Percentiles rank a stretch among this genome's conserved stretches.
Conservation (phyloP, 495 filamentous ascomycete species). For the Bacidia rubella region DNA sequence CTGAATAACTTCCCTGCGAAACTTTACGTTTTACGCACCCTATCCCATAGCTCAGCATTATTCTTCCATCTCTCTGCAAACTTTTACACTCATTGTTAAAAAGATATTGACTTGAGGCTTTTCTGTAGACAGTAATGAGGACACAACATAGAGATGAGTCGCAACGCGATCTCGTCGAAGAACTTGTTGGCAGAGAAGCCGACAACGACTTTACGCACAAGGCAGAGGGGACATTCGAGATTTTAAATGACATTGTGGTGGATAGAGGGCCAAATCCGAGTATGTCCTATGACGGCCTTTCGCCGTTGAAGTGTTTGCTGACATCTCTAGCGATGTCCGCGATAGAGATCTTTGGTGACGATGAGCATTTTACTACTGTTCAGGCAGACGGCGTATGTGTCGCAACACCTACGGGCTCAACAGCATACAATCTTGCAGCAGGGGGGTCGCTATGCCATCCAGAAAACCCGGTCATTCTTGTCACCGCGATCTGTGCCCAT, state of each 20-base stretch:
- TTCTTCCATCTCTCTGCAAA: too few species aligned
- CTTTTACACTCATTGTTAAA: too few species aligned
- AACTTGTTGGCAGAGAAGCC: slow-evolving; percentile 70
- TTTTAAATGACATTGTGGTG: slow-evolving; percentile 84
- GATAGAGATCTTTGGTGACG: slow-evolving; percentile 86
- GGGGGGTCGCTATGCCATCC: slow-evolving; percentile 92
- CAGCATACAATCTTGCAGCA: slow-evolving; percentile 93
- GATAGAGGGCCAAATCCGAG: slow-evolving; percentile 84
- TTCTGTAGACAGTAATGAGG: slow-evolving; percentile 62
- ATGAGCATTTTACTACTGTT: slow-evolving; percentile 83
- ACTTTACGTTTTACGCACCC: too few species aligned
- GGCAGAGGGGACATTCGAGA: slow-evolving; percentile 69
- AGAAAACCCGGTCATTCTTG: slow-evolving; percentile 90
- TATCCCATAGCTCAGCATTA: too few species aligned
- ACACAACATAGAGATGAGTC: slow-evolving; percentile 36
- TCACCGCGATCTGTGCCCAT: slow-evolving; percentile 92
- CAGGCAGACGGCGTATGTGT: slow-evolving; percentile 84
- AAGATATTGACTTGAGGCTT: not conserved
- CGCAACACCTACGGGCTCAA: slow-evolving; percentile 83
- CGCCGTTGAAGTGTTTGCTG: slow-evolving; percentile 8
- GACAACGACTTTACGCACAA: slow-evolving; percentile 70
- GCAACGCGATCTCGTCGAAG: slow-evolving; percentile 66
- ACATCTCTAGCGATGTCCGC: slow-evolving; percentile 26
- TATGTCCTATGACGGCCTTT: slow-evolving; percentile 29
- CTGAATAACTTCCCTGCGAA: not conserved